Conservation (phyloP, 257 asterid genomes). For the Forsythia viridissima region DNA sequence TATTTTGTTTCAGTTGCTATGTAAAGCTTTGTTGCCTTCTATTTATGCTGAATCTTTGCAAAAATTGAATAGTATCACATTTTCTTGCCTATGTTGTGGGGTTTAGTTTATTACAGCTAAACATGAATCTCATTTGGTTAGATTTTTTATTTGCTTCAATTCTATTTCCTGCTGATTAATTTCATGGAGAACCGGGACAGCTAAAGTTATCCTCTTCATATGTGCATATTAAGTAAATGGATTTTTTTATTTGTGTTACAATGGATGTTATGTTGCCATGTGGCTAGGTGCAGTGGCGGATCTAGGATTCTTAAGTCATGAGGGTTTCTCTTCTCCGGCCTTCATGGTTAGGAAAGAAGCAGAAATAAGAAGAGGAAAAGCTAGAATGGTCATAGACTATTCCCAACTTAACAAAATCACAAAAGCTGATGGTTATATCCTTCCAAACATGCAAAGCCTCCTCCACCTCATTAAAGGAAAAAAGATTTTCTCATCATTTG, state of each 20-base stretch:
- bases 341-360: too few relatives aligned
- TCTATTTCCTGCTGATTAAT: not conserved
- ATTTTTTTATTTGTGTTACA: not conserved
- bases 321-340: too few relatives aligned
- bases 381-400: too few relatives aligned
- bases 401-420: too few relatives aligned
- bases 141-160: constrained; percentile 8
- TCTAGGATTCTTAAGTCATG: too few relatives aligned
- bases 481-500: too few relatives aligned
- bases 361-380: too few relatives aligned
- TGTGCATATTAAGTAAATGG: constrained; percentile 9
- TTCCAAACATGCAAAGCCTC: too few relatives aligned
- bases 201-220: constrained; percentile 5
- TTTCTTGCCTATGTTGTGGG: not conserved
- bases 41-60: constrained; percentile 13
- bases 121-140: not conserved
- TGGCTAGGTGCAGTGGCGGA: not conserved
- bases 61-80: constrained; percentile 13
- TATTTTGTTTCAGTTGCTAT: constrained; percentile 9
- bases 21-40: not conserved
- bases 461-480: too few relatives aligned
- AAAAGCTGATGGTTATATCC: too few relatives aligned
- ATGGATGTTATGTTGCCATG: not conserved
- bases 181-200: not conserved
- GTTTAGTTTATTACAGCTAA: not conserved